Conservation (phyloP, 805 yeast species). For the Candida nitratophila region DNA sequence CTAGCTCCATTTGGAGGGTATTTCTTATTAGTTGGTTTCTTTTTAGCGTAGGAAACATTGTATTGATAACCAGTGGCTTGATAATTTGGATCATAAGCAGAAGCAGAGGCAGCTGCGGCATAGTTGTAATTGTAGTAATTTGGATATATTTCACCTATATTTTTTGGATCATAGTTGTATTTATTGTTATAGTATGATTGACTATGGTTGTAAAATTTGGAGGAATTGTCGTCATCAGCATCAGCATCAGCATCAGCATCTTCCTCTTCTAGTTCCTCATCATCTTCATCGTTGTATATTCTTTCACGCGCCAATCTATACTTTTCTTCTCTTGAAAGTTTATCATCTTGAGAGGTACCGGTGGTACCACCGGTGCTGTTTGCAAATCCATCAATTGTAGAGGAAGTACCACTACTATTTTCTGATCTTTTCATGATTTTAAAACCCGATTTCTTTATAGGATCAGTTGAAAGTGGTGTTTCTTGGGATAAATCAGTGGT, state of each 20-base stretch:
- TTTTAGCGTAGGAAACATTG: background rate
- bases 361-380: background rate
- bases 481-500: conserved; percentile 10
- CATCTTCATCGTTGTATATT: conserved; percentile 21
- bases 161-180: background rate
- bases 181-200: no score
- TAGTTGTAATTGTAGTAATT: no score
- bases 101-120: no score
- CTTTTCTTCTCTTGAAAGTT: conserved; percentile 34
- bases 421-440: background rate
- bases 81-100: no score
- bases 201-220: no score
- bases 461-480: background rate
- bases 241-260: conserved; percentile 13
- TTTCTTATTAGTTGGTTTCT: background rate
- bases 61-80: no score
- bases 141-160: background rate
- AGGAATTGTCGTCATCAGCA: background rate
- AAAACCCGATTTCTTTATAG: background rate
- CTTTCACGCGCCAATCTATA: conserved; percentile 35
- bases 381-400: no score
- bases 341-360: conserved; percentile 22
- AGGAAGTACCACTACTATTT: no score
- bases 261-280: conserved; percentile 23
- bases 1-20: no score